Evolutionary conservation across 2,329 filamentous ascomycete species (phyloP).

Genomic region (Aspergillus floridensis): DNA sequence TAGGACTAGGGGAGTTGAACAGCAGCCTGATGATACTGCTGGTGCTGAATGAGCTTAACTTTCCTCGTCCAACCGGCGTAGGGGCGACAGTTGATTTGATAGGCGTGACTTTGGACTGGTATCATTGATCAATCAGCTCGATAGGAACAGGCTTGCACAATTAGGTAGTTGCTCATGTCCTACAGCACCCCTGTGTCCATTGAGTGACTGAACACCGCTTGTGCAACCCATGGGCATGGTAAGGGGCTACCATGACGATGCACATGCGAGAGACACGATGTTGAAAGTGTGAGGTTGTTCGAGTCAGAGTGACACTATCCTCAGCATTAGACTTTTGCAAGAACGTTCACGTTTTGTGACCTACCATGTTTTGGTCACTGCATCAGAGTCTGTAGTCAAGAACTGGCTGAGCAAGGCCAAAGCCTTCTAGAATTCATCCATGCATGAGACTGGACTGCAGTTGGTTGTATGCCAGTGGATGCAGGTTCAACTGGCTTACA

Average conservation of each 20-base stretch:
- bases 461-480: too few relatives aligned
- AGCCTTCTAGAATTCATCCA: neutral
- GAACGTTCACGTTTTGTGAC: neutral
- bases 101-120: neutral
- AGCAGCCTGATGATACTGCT: neutral
- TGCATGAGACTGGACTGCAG: neutral
- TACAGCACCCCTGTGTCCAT: neutral
- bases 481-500: too few relatives aligned
- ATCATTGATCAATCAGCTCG: neutral
- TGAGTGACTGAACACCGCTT: neutral
- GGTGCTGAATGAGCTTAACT: neutral
- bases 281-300: neutral
- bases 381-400: neutral
- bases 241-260: neutral
- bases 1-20: neutral
- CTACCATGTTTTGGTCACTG: neutral
- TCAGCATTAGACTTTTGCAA: neutral
- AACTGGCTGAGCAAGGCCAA: too few relatives aligned
- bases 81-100: neutral
- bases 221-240: neutral
- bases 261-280: neutral
- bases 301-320: neutral
- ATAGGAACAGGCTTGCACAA: neutral
- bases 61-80: neutral
- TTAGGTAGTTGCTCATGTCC: neutral